A percentile compares a stretch with the other conserved stretches of the same genome.
Conservation (phyloP, 176 grass and related monocot genomes). For the Olyra latifolia region DNA sequence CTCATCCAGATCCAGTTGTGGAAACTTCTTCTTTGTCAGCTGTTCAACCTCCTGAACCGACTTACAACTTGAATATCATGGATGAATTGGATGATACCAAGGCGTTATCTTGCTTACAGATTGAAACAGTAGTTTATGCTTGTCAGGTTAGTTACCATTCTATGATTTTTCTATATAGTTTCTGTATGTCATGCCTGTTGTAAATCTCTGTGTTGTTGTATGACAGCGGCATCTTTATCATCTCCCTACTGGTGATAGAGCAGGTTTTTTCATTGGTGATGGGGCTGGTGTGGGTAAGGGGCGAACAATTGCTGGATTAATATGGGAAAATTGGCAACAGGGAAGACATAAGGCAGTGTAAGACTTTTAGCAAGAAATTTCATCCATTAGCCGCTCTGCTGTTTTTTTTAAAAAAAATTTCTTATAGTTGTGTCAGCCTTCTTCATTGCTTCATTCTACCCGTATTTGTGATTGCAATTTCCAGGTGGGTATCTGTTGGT, state of each 20-base stretch:
- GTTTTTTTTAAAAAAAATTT: not conserved
- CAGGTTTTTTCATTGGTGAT: slow-evolving; percentile 97
- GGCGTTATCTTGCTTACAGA: slow-evolving; percentile 90
- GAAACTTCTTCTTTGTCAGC: slow-evolving; percentile 98
- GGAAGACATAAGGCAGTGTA: slow-evolving; percentile 89
- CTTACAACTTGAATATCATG: slow-evolving; percentile 80
- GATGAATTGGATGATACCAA: slow-evolving; percentile 76
- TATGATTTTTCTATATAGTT: slow-evolving; percentile 6
- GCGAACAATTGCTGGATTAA: slow-evolving; percentile 96
- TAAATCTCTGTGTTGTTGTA: slow-evolving; percentile 46
- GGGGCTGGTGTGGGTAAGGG: slow-evolving; percentile 99
- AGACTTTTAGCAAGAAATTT: slow-evolving; percentile 38
- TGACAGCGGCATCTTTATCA: slow-evolving; percentile 85
- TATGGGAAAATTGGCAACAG: slow-evolving; percentile 99
- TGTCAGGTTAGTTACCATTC: slow-evolving; percentile 79
- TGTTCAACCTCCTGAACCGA: slow-evolving; percentile 94
- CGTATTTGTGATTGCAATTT: slow-evolving; percentile 30
- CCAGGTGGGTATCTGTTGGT: slow-evolving; percentile 94
- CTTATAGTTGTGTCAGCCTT: not conserved
- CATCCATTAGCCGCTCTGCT: slow-evolving; percentile 6
- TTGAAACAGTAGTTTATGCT: slow-evolving; percentile 97
- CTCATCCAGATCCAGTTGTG: slow-evolving; percentile 96
- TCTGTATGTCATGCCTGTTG: slow-evolving; percentile 22
- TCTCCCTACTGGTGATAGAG: slow-evolving; percentile 85
- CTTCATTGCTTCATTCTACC: slow-evolving; percentile 27